These are phyloP conservation scores for Oryza brachyantha DNA, from an alignment of 176 grass and related monocot species.

Conservation along the genomic window DNA sequence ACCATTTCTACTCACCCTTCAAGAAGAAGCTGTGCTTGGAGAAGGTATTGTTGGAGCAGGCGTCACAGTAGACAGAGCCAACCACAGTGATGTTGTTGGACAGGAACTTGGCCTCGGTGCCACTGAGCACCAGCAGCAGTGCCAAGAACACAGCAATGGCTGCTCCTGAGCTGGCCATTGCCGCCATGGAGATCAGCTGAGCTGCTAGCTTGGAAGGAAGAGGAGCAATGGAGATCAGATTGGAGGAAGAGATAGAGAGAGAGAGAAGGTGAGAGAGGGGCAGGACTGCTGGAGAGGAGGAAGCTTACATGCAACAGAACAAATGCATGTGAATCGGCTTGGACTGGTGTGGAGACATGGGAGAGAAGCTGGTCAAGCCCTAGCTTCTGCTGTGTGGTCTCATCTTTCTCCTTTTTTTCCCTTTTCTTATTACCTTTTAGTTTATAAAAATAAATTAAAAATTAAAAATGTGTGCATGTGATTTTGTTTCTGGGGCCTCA, in stretches of 20 bases:
- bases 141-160: conserved; percentile 21
- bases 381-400: conserved; percentile 35
- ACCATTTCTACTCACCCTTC: conserved; percentile 55
- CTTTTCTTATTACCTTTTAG: neutral
- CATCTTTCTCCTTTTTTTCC: neutral
- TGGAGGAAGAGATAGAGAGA: neutral
- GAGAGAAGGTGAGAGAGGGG: conserved; percentile 7
- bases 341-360: conserved; percentile 51
- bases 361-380: conserved; percentile 34
- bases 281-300: neutral
- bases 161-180: conserved; percentile 30
- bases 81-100: conserved; percentile 84
- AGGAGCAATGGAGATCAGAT: conserved; percentile 26
- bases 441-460: neutral
- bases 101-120: conserved; percentile 46
- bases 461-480: conserved; percentile 20
- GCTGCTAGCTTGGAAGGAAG: neutral
- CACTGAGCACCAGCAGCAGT: neutral
- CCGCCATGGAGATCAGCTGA: conserved; percentile 6
- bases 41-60: conserved; percentile 92
- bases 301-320: conserved; percentile 47
- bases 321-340: conserved; percentile 65
- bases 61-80: conserved; percentile 93
- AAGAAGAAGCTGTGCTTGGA: conserved; percentile 96
- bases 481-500: conserved; percentile 22